A percentile compares a stretch with the other conserved stretches of the same genome.
Conservation (phyloP, 2,329 filamentous ascomycete genomes). For the Mycosphaerella sp. region DNA sequence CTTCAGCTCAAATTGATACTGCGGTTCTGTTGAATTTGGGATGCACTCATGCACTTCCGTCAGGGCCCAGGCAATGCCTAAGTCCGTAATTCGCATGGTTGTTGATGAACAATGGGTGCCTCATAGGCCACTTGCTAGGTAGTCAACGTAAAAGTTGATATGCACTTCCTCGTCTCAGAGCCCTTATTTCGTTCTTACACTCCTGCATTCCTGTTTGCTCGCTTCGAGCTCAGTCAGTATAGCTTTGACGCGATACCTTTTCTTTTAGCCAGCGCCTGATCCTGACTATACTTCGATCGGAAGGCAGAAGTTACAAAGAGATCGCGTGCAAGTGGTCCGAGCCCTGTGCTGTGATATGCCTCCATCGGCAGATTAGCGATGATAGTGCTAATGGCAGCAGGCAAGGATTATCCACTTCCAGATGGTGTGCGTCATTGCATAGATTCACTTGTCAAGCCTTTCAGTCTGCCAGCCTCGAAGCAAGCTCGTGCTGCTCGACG, state of each 20-base stretch:
- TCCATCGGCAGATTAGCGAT: background rate
- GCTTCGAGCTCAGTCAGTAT: background rate
- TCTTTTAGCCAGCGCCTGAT: background rate
- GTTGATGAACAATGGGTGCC: too few relatives aligned
- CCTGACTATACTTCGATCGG: background rate
- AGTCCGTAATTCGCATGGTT: too few relatives aligned
- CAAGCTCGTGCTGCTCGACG: background rate
- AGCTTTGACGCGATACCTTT: background rate
- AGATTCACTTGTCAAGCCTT: background rate
- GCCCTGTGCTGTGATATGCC: background rate
- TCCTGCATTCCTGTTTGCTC: background rate
- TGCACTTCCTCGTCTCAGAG: background rate
- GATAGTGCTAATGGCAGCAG: background rate
- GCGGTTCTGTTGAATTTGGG: too few relatives aligned
- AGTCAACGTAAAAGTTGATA: background rate
- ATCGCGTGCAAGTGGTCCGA: background rate
- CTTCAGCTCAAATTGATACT: too few relatives aligned
- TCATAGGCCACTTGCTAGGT: too few relatives aligned
- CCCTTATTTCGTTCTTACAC: background rate
- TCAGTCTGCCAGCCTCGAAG: background rate
- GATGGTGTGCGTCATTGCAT: background rate
- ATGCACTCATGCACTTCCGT: too few relatives aligned
- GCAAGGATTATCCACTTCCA: background rate
- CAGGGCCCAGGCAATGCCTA: too few relatives aligned
- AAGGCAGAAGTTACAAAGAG: background rate